Conservation (phyloP, 2,329 filamentous ascomycete genomes). For the Calycina herbarum region DNA sequence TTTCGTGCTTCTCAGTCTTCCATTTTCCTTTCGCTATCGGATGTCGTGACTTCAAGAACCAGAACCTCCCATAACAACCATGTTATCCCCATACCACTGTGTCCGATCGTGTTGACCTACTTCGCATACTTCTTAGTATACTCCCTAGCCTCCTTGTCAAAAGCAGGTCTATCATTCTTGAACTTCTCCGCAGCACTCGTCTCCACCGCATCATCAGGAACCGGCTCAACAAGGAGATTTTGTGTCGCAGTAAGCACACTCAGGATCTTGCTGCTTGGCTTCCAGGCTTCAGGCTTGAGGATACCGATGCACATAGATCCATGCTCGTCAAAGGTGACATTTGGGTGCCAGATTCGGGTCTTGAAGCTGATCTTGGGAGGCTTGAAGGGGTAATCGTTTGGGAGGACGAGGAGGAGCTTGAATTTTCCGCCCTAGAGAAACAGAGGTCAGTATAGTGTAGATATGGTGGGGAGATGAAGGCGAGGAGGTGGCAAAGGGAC, state of each 20-base stretch:
- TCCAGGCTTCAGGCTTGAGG: conserved; percentile 70
- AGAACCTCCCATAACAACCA: too few relatives aligned
- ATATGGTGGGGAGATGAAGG: not conserved
- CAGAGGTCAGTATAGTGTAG: not conserved
- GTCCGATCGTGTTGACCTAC: conserved; percentile 5
- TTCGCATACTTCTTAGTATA: conserved; percentile 68
- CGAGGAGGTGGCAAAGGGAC: conserved; percentile 27
- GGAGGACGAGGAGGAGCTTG: conserved; percentile 63
- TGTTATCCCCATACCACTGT: not conserved
- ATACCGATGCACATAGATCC: conserved; percentile 75
- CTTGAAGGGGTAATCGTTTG: conserved; percentile 74
- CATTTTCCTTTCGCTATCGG: too few relatives aligned
- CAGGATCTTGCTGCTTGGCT: conserved; percentile 67
- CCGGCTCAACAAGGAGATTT: conserved; percentile 64
- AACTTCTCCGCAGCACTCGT: conserved; percentile 67
- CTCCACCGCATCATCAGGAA: conserved; percentile 72
- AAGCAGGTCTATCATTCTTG: conserved; percentile 61
- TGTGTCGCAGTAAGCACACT: conserved; percentile 65
- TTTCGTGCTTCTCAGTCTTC: not conserved
- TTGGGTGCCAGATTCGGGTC: conserved; percentile 76
- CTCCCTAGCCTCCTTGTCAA: conserved; percentile 65
- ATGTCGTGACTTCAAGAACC: too few relatives aligned
- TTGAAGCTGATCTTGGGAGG: conserved; percentile 67
- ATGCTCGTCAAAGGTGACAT: conserved; percentile 72
- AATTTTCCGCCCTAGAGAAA: conserved; percentile 59